Conservation (phyloP, 2,329 filamentous ascomycete species). For the Alternaria longipes region DNA sequence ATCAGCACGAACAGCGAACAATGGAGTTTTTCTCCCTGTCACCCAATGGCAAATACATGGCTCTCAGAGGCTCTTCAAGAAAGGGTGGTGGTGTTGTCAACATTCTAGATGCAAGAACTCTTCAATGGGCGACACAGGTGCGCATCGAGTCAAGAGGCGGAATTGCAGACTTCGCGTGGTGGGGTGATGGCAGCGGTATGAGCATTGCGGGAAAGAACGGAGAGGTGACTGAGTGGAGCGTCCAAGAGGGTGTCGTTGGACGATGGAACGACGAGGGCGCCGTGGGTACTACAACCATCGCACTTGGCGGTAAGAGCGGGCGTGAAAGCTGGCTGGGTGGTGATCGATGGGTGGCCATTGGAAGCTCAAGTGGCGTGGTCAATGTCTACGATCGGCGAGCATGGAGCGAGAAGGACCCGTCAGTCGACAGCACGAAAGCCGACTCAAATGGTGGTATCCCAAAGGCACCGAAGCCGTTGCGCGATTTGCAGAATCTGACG, state of each 20-base stretch:
- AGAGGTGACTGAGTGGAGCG: conserved; percentile 88
- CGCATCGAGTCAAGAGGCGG: conserved; percentile 83
- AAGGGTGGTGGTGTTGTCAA: conserved; percentile 92
- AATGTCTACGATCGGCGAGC: conserved; percentile 89
- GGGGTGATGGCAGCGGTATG: conserved; percentile 82
- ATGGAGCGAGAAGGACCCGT: conserved; percentile 59
- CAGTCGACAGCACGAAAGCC: conserved; percentile 19
- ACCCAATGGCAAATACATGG: conserved; percentile 87
- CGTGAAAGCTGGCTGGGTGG: conserved; percentile 71
- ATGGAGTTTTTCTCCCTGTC: conserved; percentile 93
- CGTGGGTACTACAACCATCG: conserved; percentile 82
- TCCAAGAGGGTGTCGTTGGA: conserved; percentile 74
- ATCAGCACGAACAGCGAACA: conserved; percentile 81
- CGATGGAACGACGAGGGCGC: conserved; percentile 92
- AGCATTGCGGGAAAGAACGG: conserved; percentile 86
- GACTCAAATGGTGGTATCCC: conserved; percentile 62
- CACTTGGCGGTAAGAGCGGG: conserved; percentile 75
- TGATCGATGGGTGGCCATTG: conserved; percentile 89
- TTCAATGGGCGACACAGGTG: conserved; percentile 87
- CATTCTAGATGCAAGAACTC: conserved; percentile 78
- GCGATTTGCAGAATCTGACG: conserved; percentile 83
- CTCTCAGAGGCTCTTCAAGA: conserved; percentile 77
- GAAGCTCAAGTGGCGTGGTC: conserved; percentile 85
- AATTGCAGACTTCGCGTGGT: conserved; percentile 93
- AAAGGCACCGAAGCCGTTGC: conserved; percentile 74